A percentile compares a stretch with the other conserved stretches of the same genome.
Conservation (phyloP, 495 filamentous ascomycete genomes). For the Paragyromitra xinjiangensis region DNA sequence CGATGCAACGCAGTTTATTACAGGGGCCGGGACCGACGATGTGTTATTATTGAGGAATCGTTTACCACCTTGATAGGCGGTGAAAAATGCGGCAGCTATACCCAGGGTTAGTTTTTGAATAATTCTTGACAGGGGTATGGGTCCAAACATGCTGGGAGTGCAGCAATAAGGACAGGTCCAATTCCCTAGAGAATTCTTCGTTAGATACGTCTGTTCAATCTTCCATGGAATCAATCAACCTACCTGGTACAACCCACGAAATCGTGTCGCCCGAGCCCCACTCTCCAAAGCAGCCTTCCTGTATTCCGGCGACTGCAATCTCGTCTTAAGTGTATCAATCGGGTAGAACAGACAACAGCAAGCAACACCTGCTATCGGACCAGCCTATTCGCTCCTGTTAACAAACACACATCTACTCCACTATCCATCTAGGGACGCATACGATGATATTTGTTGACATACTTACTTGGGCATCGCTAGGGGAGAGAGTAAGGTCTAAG, state of each 20-base stretch:
- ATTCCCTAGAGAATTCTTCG: slow-evolving; percentile 69
- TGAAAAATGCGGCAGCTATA: slow-evolving; percentile 87
- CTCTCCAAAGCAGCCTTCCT: slow-evolving; percentile 57
- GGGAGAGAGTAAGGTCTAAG: neutral
- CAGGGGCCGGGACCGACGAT: slow-evolving; percentile 58
- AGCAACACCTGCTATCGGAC: slow-evolving; percentile 77
- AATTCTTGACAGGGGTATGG: neutral
- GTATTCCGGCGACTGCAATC: slow-evolving; percentile 80
- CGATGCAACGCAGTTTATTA: slow-evolving; percentile 75
- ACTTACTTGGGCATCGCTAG: neutral
- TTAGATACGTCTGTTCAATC: neutral
- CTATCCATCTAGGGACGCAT: neutral
- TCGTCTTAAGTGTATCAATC: slow-evolving; percentile 84
- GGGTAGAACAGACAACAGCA: slow-evolving; percentile 84
- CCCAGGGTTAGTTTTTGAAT: neutral
- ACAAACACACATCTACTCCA: neutral
- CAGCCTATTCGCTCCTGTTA: slow-evolving; percentile 65
- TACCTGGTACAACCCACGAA: slow-evolving; percentile 73
- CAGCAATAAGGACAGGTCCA: slow-evolving; percentile 83
- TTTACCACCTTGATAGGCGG: slow-evolving; percentile 81
- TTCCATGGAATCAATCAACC: no score
- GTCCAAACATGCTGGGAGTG: slow-evolving; percentile 77
- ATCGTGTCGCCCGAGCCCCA: slow-evolving; percentile 61
- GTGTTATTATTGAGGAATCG: slow-evolving; percentile 57
- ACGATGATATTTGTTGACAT: slow-evolving; percentile 27